These are phyloP conservation scores for Suillus decipiens DNA, from an alignment of 768 basidiomycete species.

Conservation along the genomic window DNA sequence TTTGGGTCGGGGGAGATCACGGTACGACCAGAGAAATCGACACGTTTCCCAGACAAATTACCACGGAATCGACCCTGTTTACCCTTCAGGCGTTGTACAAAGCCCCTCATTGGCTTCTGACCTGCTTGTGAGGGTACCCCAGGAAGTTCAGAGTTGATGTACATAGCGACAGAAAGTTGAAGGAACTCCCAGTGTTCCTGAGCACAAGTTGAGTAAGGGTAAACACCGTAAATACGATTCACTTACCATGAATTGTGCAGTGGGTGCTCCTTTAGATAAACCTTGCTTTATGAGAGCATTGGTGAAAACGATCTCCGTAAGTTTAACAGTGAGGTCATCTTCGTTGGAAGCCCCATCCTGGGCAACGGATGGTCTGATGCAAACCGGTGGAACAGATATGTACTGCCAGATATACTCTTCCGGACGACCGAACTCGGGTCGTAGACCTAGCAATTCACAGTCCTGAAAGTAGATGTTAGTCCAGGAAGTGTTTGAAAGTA, in stretches of 20 bases:
- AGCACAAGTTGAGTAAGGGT: constrained; percentile 6
- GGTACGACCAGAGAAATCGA: constrained; percentile 97
- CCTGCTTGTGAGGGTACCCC: constrained; percentile 87
- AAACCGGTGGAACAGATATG: constrained; percentile 95
- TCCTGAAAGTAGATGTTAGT: constrained; percentile 52
- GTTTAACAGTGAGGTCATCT: constrained; percentile 96
- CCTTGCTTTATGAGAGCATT: constrained; percentile 93
- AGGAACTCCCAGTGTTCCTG: constrained; percentile 99
- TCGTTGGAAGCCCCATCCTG: constrained; percentile 99
- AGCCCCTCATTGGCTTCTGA: constrained; percentile 94
- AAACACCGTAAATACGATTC: not conserved
- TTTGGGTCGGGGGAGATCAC: constrained; percentile 99
- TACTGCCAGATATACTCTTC: constrained; percentile 99
- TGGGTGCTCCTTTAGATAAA: constrained; percentile 83
- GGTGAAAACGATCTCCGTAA: constrained; percentile 94
- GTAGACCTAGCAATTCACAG: constrained; percentile 90
- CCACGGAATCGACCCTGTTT: constrained; percentile 99
- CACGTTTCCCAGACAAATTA: constrained; percentile 97
- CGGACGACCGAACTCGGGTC: constrained; percentile 86
- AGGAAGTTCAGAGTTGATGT: constrained; percentile 96
- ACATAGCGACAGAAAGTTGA: constrained; percentile 93
- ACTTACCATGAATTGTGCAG: constrained; percentile 83
- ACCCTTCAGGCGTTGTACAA: constrained; percentile 96
- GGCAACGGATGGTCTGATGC: constrained; percentile 94
- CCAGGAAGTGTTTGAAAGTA: constrained; percentile 6